Evolutionary conservation across 1,139 yeast species (phyloP), one percentile per base, ranked within the genome.

Genomic region (Meyerozyma elateridarum): DNA sequence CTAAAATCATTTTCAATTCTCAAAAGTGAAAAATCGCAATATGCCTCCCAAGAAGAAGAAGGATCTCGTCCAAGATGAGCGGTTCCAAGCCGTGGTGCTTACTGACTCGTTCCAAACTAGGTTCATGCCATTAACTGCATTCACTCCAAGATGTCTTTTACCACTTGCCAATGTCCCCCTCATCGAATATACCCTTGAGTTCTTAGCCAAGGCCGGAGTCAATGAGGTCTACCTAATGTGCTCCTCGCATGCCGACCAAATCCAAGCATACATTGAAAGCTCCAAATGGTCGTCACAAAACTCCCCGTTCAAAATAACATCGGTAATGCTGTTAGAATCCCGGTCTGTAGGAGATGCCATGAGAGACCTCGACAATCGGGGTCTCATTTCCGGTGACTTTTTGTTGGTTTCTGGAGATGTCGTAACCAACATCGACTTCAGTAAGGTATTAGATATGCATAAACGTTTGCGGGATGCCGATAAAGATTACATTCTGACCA

Each of bases 291-390:
- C 66, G 30, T 49, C 63, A 14, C 67, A 79, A 2, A 76, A 79
- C 49, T 75, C 94, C 2, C 96, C 96, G 1, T 89, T 91, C 58
- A 71, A 74, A 36, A 70, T 91, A 28, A 76, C 77, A 31, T 81
- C 93, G 3, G 73, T 91, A 33, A 74, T 85, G 68, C 76, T 94
- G n/a, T 76, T 88, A 28, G 96, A 89, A 54, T 80, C 93, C 11
- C 68, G 89, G 54, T 85, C 95, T 13, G 94, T 89, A 5, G 98
- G 98, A 42, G 98, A 91, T 62, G 95, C 95, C 19, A 83, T 91
- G 94, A 74, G 98, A 55, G 97, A 89, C 53, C 65, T 91, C 40
- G 98, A 91, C 56, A 81, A 85, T 40, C 72, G 95, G 51, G 96
- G 96, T 2, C 62, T 89, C 38, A 85, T 91, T 35, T 76, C 85